phyloP scores from a whole-genome alignment of 345 rosid genomes.

The Eucalyptus caleyi region DNA sequence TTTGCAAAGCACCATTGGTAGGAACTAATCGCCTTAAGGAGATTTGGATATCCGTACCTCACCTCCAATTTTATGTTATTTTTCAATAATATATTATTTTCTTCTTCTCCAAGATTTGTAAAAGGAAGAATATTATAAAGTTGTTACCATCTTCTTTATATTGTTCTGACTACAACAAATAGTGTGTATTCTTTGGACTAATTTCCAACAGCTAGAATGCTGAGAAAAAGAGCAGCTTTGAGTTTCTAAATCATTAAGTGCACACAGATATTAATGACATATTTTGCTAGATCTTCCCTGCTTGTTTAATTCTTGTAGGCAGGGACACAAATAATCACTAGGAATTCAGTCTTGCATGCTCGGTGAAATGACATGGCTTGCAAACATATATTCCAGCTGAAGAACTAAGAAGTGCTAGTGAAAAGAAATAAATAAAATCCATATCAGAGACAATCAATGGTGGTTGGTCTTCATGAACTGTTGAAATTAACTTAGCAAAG shows the following conservation, averaged over 20 bases:
- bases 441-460: neutral
- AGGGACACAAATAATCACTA: neutral
- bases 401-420: neutral
- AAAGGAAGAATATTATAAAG: too few species aligned
- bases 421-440: neutral
- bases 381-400: neutral
- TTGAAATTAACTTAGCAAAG: neutral
- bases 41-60: too few species aligned
- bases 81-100: too few species aligned
- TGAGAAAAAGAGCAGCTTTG: neutral
- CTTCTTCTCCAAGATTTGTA: too few species aligned
- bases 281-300: neutral
- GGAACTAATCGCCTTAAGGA: too few species aligned
- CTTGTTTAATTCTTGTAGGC: neutral
- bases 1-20: too few species aligned
- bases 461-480: neutral
- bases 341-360: neutral
- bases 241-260: neutral
- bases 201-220: neutral
- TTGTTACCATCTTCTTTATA: too few species aligned
- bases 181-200: too few species aligned
- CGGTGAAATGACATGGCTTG: neutral
- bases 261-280: neutral
- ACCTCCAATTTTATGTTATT: too few species aligned
- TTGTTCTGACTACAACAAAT: too few species aligned